Percentiles rank a stretch among this genome's conserved stretches.
Conservation (phyloP, 768 basidiomycete species). For the Fistulinella prunicolor region DNA sequence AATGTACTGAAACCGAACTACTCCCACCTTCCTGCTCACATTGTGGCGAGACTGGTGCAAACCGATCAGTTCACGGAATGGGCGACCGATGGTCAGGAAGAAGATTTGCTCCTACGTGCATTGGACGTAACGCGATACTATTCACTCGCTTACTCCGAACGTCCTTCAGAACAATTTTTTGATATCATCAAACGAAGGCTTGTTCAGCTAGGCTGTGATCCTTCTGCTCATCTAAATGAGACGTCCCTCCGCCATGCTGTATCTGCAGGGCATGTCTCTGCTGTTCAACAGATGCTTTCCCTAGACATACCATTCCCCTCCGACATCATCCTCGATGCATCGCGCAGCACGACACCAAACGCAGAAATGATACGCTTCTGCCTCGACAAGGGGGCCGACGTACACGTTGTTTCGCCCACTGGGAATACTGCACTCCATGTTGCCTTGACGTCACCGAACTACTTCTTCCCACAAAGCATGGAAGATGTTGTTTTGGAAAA, state of each 20-base stretch:
- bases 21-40: neutral
- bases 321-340: conserved; percentile 4
- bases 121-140: neutral
- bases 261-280: conserved; percentile 1
- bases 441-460: too few species aligned
- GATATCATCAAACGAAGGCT: conserved; percentile 3
- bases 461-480: too few species aligned
- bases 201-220: conserved; percentile 2
- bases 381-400: too few species aligned
- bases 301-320: neutral
- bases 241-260: neutral
- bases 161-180: neutral
- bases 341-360: too few species aligned
- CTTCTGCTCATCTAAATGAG: neutral
- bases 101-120: neutral
- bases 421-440: too few species aligned
- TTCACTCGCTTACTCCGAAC: too few species aligned
- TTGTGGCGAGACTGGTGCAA: conserved; percentile 3
- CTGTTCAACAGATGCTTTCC: conserved; percentile 3
- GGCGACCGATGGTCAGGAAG: neutral
- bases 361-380: too few species aligned
- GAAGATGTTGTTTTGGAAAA: neutral
- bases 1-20: rapidly evolving
- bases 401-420: too few species aligned
- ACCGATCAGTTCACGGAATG: conserved; percentile 14